Evolutionary conservation across 495 filamentous ascomycete genomes (phyloP), one percentile per base, ranked within the genome.

Genomic region (Xylaria cubensis): DNA sequence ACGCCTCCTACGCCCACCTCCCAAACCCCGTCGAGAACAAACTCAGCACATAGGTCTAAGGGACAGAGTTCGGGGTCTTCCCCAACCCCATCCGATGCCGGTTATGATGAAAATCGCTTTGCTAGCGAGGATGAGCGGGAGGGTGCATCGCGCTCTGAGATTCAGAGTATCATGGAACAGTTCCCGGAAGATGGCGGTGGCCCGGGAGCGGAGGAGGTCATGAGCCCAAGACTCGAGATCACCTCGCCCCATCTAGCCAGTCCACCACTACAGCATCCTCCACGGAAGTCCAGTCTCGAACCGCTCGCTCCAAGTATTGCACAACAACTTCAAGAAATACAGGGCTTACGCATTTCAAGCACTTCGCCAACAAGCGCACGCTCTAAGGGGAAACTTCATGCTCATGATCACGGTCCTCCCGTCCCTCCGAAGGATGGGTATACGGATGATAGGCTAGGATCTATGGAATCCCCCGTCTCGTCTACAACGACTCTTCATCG

Each of bases 161-260:
- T 99, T 63, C 93, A 98, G 81, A 97, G 87, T 76, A 98, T 99
- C 73, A 97, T 99, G 91, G 94, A 94, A 72, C 92, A 90, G 76
- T 94, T 94, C 67, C 89, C 89, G 74, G 90, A 92, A 74, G 88
- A 88, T 24, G 87, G 88, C 2, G 88, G 89, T 63, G 91, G 89
- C 13, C 90, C 87, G 13, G 90, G 85, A 39, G 87, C 89, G 67
- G 88, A 93, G 12, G 92, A 94, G 80, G 92, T 94, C 72, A 93
- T 94, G 91, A 93, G 93, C 62, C 92, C 94, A 19, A 87, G 90
- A 17, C 80, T 95, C 32, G 92, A 92, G 79, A 84, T 92, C 55
- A 90, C 91, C 48, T 91, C 89, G 41, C 90, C 93, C 62, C 84
- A 92, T 63, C 84, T 94, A 51, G 86, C 86, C 26, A 88, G 83